A percentile compares a stretch with the other conserved stretches of the same genome.
phyloP scores from a whole-genome alignment of 2,329 filamentous ascomycete species.

The Trichoderma sp. region DNA sequence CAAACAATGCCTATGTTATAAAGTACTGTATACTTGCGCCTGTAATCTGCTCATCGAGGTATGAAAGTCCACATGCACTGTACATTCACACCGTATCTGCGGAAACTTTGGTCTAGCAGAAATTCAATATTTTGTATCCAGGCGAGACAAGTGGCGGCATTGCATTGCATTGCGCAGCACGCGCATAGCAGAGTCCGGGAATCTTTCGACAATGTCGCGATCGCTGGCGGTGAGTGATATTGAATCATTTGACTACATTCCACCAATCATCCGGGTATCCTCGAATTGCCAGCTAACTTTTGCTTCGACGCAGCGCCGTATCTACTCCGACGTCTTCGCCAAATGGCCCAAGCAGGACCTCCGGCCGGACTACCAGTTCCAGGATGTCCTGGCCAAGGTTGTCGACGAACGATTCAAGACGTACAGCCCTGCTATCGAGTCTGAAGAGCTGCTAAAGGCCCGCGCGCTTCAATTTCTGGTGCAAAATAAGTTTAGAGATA shows the following conservation, averaged over 20 bases:
- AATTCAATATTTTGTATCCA: slow-evolving; percentile 20
- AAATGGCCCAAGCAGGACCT: slow-evolving; percentile 68
- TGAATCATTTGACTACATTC: neutral
- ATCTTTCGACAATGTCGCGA: slow-evolving; percentile 39
- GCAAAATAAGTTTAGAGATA: slow-evolving; percentile 61
- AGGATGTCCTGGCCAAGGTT: slow-evolving; percentile 53
- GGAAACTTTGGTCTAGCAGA: slow-evolving; percentile 14
- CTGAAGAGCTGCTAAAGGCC: slow-evolving; percentile 58
- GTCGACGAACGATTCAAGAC: slow-evolving; percentile 43
- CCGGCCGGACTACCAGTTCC: slow-evolving; percentile 65
- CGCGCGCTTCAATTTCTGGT: slow-evolving; percentile 64
- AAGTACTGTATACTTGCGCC: neutral
- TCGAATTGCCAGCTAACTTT: neutral
- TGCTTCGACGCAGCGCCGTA: slow-evolving; percentile 38
- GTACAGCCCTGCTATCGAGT: slow-evolving; percentile 46
- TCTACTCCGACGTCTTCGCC: slow-evolving; percentile 47
- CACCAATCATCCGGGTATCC: neutral
- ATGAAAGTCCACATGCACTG: neutral
- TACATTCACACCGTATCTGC: neutral
- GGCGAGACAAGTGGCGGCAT: slow-evolving; percentile 15
- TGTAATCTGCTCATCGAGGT: neutral
- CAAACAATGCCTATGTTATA: fast-evolving
- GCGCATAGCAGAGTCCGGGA: slow-evolving; percentile 9
- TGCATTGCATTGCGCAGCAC: slow-evolving; percentile 20
- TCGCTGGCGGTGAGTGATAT: slow-evolving; percentile 38